Evolutionary conservation across 2,329 filamentous ascomycete genomes (phyloP).

Genomic region (Alternaria panax): DNA sequence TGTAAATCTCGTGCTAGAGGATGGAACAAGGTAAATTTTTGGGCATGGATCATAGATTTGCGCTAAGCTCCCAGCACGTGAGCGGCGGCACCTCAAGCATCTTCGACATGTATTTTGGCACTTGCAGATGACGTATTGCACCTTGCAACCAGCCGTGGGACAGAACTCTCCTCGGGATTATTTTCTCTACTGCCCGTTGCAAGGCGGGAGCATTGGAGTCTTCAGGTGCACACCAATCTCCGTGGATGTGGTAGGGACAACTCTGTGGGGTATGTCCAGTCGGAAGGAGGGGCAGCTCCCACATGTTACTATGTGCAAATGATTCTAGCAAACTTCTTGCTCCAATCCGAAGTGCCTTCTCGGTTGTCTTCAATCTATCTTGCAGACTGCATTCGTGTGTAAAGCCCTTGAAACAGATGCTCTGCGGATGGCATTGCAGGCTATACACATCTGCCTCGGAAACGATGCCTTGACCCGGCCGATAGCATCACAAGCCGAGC

Average conservation of each 20-base stretch:
- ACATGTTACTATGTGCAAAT: not conserved
- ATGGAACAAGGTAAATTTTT: conserved; percentile 15
- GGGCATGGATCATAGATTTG: conserved; percentile 5
- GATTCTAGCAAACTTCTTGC: not conserved
- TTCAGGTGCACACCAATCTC: not conserved
- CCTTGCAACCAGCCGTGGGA: not conserved
- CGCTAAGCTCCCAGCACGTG: conserved; percentile 14
- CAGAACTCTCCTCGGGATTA: not conserved
- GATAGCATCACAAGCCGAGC: conserved; percentile 14
- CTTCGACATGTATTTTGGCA: not conserved
- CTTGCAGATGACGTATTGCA: not conserved
- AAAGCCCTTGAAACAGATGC: not conserved
- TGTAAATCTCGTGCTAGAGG: not conserved
- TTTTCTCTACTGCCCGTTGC: not conserved
- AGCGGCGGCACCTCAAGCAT: not conserved
- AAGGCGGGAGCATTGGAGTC: not conserved
- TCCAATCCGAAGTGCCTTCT: not conserved
- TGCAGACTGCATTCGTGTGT: not conserved
- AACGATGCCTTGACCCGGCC: conserved; percentile 7
- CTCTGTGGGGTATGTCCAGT: not conserved
- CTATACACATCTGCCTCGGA: not conserved
- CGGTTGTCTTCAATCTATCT: not conserved
- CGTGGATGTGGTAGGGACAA: not conserved
- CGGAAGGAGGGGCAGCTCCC: not conserved
- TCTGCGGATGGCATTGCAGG: not conserved